Evolutionary conservation across 2,329 filamentous ascomycete genomes (phyloP), one percentile per base, ranked within the genome.

Genomic region (Pseudocercospora pini-densiflorae): DNA sequence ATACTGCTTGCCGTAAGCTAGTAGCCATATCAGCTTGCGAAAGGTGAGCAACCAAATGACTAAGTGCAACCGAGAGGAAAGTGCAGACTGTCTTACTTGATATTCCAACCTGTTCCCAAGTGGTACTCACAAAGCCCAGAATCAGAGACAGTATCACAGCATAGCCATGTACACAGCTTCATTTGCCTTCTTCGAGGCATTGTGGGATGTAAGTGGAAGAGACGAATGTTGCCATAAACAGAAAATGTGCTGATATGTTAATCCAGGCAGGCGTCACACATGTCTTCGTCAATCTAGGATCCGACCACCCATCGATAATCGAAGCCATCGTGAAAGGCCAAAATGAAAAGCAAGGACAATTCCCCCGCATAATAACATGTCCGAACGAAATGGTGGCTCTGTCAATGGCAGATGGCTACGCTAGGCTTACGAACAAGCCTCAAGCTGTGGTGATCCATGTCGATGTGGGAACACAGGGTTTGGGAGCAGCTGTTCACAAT

Each of bases 311-410:
- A 1, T 89, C 88, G 23, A 92, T 94, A 75, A 88, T 94, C 40
- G 91, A 94, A 79, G 92, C 91, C 10, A 92, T 94, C 79, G 89
- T 92, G 69, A 91, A 91, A 75, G 90, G 90, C 21, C 88, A 92
- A 73, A 87, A 87, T 64, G 89, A 92, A 74, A 87, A 85, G 69
- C 84, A 83, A 61, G 86, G 82, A 40, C 82, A 86, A 19, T 93
- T 93, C 66, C 91, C 91, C 2, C 85, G 83, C 62, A 90, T 93
- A 68, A 90, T 94, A 64, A 94, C 91, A 24, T 93, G 91, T 75
- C 91, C 91, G 0, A 92, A 92, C 70, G 91, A 94, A 88, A 94
- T 94, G 91, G 91, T 94, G 6, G 92, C 92, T 27, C 86, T 94
- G 73, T 94, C 91, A 65, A 75, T 72, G 89, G 92, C 92, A 14